These are phyloP conservation scores for Thalassiosira livingstoniorum DNA, from an alignment of 352 stramenopile species.

Conservation along the genomic window DNA sequence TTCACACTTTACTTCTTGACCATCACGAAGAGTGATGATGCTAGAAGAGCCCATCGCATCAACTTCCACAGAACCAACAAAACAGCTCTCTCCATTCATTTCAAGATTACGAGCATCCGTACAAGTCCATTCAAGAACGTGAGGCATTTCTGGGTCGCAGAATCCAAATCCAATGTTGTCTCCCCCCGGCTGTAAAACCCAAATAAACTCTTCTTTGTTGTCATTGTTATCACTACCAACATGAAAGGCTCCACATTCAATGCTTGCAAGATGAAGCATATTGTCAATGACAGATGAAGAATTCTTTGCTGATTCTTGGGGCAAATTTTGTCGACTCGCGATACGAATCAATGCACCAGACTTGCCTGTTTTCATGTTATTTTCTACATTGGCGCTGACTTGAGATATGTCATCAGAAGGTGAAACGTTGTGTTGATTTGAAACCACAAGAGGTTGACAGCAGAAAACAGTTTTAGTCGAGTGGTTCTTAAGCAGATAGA, in stretches of 20 bases:
- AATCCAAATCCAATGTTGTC: constrained; percentile 79
- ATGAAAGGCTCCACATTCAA: constrained; percentile 7
- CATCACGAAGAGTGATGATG: constrained; percentile 54
- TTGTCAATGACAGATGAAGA: constrained; percentile 9
- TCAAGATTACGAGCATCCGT: constrained; percentile 42
- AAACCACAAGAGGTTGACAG: constrained; percentile 61
- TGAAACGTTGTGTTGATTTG: too few species aligned
- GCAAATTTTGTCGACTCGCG: too few species aligned
- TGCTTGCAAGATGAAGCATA: not conserved
- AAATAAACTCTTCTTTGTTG: constrained; percentile 76
- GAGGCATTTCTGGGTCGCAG: constrained; percentile 78
- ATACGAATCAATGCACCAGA: too few species aligned
- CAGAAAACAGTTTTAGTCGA: constrained; percentile 76
- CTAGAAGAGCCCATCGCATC: constrained; percentile 78
- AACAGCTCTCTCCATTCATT: constrained; percentile 24
- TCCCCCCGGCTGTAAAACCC: constrained; percentile 63
- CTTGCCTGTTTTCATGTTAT: too few species aligned
- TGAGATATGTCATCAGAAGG: too few species aligned
- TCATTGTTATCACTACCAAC: not conserved
- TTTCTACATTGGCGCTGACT: too few species aligned
- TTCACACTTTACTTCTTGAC: constrained; percentile 61
- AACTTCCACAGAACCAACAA: constrained; percentile 63
- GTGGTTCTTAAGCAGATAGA: constrained; percentile 78
- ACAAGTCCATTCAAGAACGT: constrained; percentile 79
- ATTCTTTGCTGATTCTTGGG: too few species aligned